A percentile compares a stretch with the other conserved stretches of the same genome.
phyloP scores from a whole-genome alignment of 208 protist species.

The Tritrichomonas musculus region DNA sequence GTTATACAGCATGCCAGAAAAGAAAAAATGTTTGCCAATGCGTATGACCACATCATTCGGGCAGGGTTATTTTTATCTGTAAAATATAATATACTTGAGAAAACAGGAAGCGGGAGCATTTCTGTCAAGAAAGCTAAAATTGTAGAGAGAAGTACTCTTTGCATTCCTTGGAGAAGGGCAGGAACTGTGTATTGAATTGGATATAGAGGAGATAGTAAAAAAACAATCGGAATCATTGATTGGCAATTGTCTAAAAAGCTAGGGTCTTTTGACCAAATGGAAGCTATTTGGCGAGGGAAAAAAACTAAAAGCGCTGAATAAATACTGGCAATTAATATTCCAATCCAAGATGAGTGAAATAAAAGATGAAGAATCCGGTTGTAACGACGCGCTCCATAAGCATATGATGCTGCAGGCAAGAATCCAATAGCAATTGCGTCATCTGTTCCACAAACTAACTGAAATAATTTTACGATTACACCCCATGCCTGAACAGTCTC shows the following conservation, averaged over 20 bases:
- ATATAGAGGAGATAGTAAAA: not conserved
- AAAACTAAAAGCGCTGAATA: not conserved
- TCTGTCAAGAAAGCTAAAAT: not conserved
- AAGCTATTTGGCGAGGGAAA: not conserved
- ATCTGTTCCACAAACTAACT: not conserved
- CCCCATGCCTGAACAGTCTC: not conserved
- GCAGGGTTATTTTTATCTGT: not conserved
- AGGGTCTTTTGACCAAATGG: not conserved
- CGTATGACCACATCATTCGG: too few species aligned
- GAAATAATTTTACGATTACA: not conserved
- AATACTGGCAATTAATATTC: not conserved
- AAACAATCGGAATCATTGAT: not conserved
- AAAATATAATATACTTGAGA: not conserved
- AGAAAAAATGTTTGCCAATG: too few species aligned
- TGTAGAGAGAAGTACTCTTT: not conserved
- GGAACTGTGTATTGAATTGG: not conserved
- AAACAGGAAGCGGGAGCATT: not conserved
- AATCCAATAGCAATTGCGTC: not conserved
- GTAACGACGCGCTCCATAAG: not conserved
- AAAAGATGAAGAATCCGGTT: not conserved
- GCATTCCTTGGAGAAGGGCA: not conserved
- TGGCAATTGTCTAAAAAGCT: not conserved
- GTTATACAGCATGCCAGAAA: too few species aligned
- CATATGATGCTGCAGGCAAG: not conserved
- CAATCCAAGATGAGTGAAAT: not conserved